Percentiles rank a stretch among this genome's conserved stretches.
Evolutionary conservation across 345 rosid genomes (phyloP).

Genomic region (Acer negundo): DNA sequence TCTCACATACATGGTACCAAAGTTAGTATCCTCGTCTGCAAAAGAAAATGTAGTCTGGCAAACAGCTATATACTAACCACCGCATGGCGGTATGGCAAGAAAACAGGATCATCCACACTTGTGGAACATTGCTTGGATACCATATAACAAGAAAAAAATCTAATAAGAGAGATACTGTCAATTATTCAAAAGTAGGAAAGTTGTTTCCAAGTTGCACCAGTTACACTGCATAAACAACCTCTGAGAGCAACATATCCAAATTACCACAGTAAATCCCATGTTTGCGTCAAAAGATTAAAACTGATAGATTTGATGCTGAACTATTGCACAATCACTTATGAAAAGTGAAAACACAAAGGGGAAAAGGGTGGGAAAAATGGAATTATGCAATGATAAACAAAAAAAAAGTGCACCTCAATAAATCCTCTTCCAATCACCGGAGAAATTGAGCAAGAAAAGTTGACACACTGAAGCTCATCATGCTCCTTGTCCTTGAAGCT

Average conservation of each 20-base stretch:
- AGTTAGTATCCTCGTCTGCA: background rate
- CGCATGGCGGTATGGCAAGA: background rate
- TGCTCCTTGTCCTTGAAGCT: constrained; percentile 43
- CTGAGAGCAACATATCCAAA: too few species aligned
- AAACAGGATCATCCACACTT: background rate
- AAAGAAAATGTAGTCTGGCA: background rate
- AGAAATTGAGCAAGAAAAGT: constrained; percentile 73
- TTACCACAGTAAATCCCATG: background rate
- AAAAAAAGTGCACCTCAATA: constrained; percentile 68
- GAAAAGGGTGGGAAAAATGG: background rate
- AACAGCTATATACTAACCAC: background rate
- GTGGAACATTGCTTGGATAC: background rate
- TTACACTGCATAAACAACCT: too few species aligned
- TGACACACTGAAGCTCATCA: constrained; percentile 60
- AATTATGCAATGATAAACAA: constrained; percentile 15
- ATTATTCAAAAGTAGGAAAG: too few species aligned
- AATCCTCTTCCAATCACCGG: constrained; percentile 76
- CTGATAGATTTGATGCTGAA: background rate
- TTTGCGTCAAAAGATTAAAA: background rate
- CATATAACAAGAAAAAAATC: background rate
- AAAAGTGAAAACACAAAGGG: background rate
- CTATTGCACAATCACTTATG: background rate
- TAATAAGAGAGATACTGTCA: background rate
- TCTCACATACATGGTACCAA: background rate
- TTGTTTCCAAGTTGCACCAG: too few species aligned